Evolutionary conservation across 495 filamentous ascomycete species (phyloP).

Genomic region (Hypoxylon cercidicola): DNA sequence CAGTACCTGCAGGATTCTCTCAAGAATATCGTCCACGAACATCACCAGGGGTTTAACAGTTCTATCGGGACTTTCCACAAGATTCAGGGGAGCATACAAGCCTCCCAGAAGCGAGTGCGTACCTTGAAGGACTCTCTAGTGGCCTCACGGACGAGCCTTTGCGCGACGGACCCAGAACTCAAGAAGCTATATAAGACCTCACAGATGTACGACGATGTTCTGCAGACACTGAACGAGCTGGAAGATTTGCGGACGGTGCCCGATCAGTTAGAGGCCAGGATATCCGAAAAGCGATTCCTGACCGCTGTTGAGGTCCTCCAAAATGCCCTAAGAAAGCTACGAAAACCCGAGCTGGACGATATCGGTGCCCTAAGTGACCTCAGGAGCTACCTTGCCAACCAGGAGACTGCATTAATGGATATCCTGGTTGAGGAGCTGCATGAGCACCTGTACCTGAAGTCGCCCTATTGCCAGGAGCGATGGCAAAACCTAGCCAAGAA

Average conservation of each 20-base stretch:
- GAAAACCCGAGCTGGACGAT: slow-evolving; percentile 87
- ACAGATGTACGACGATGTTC: slow-evolving; percentile 89
- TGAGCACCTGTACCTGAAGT: slow-evolving; percentile 96
- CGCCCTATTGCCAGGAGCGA: slow-evolving; percentile 91
- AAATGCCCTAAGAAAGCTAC: slow-evolving; percentile 81
- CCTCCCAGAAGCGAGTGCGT: slow-evolving; percentile 86
- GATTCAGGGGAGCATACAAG: slow-evolving; percentile 92
- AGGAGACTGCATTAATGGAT: slow-evolving; percentile 90
- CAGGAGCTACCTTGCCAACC: slow-evolving; percentile 87
- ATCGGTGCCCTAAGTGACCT: slow-evolving; percentile 91
- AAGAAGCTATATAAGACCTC: slow-evolving; percentile 86
- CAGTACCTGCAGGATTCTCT: slow-evolving; percentile 87
- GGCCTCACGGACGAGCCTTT: slow-evolving; percentile 82
- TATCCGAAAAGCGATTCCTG: slow-evolving; percentile 95
- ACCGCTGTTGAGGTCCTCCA: slow-evolving; percentile 92
- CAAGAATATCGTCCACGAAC: slow-evolving; percentile 96
- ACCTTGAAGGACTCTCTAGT: slow-evolving; percentile 82
- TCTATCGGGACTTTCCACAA: slow-evolving; percentile 99
- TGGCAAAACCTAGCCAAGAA: slow-evolving; percentile 80
- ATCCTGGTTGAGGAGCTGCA: slow-evolving; percentile 96
- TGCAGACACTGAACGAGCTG: slow-evolving; percentile 84
- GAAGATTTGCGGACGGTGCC: slow-evolving; percentile 91
- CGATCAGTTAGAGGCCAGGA: slow-evolving; percentile 89
- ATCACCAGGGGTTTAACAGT: slow-evolving; percentile 99
- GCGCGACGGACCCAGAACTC: slow-evolving; percentile 89